phyloP scores from a whole-genome alignment of 2,329 filamentous ascomycete species.

The Microcera coccophila region DNA sequence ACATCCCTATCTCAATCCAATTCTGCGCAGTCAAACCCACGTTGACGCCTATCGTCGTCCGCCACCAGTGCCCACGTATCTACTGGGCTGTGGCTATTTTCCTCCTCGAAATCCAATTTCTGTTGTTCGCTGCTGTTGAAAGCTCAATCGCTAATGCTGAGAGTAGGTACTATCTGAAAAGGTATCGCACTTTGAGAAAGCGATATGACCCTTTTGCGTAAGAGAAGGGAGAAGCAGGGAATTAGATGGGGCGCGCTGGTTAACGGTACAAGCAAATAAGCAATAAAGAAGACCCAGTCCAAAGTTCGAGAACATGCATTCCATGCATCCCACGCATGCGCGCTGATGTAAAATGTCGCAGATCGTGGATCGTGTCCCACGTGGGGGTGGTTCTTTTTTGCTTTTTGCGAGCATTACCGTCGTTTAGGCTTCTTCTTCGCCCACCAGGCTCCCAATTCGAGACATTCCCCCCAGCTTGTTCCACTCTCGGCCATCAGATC shows the following conservation, averaged over 20 bases:
- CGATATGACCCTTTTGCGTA: conserved; percentile 59
- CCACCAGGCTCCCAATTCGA: conserved; percentile 84
- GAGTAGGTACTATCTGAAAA: conserved; percentile 65
- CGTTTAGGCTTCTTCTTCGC: conserved; percentile 62
- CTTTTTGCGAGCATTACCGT: conserved; percentile 5
- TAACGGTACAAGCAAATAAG: too few species aligned
- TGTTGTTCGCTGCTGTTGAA: too few species aligned
- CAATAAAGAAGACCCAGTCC: too few species aligned
- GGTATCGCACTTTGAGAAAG: conserved; percentile 80
- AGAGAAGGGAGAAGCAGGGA: conserved; percentile 7
- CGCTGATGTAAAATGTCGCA: too few species aligned
- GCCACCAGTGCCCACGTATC: too few species aligned
- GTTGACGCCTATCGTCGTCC: too few species aligned
- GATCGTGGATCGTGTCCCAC: conserved; percentile 7
- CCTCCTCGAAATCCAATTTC: too few species aligned
- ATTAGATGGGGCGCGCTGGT: neutral
- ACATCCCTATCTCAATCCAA: neutral
- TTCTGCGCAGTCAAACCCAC: neutral
- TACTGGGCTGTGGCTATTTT: too few species aligned
- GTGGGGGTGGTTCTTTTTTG: conserved; percentile 11
- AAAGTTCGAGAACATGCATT: neutral
- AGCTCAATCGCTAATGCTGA: conserved; percentile 21
- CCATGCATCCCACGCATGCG: too few species aligned
- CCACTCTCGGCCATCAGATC: conserved; percentile 77
- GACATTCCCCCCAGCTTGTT: conserved; percentile 77